Conservation (phyloP, 805 yeast species). For the Candida takata region DNA sequence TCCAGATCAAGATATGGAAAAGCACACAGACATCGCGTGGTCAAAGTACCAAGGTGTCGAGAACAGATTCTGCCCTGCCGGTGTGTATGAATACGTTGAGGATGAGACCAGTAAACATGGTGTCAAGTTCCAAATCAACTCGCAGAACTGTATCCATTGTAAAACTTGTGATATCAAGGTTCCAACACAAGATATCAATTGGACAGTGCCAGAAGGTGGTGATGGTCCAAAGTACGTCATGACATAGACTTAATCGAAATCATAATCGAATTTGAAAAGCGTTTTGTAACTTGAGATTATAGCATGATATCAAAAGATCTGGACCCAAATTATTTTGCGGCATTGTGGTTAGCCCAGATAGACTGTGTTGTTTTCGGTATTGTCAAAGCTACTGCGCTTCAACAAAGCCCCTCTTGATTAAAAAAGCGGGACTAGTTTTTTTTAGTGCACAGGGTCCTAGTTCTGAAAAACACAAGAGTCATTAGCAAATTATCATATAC, state of each 20-base stretch:
- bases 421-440: no score
- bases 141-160: conserved; percentile 97
- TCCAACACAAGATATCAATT: conserved; percentile 87
- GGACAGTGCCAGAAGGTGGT: conserved; percentile 99
- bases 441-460: no score
- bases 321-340: no score
- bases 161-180: conserved; percentile 97
- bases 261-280: neutral
- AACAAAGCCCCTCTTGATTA: no score
- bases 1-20: conserved; percentile 52
- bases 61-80: conserved; percentile 94
- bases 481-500: neutral
- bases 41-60: conserved; percentile 84
- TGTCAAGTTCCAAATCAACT: conserved; percentile 84
- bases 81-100: conserved; percentile 86
- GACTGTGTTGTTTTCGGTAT: no score
- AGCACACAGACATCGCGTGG: conserved; percentile 63
- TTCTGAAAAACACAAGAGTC: no score
- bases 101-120: conserved; percentile 53
- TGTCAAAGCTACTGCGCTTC: no score
- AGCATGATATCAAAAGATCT: no score
- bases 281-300: no score
- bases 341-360: no score
- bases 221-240: conserved; percentile 95
- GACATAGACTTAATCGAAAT: conserved; percentile 36